Evolutionary conservation across 345 rosid species (phyloP).

Genomic region (Pistacia atlantica): DNA sequence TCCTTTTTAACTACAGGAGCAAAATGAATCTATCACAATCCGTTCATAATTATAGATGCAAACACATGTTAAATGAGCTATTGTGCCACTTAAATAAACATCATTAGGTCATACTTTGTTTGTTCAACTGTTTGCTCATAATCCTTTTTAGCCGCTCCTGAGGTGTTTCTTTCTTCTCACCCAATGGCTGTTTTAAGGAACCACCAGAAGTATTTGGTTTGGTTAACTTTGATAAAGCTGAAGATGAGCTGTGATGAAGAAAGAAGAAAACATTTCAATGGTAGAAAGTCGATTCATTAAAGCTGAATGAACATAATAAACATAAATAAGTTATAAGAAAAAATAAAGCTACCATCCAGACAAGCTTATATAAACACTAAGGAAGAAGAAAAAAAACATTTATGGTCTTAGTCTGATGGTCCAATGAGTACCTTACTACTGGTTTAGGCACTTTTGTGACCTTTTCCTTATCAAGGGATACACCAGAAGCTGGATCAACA

Average conservation of each 20-base stretch:
- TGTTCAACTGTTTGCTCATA: slow-evolving; percentile 88
- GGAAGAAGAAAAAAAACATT: background rate
- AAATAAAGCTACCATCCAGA: background rate
- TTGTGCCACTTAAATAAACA: slow-evolving; percentile 6
- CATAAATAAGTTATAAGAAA: background rate
- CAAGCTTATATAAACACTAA: background rate
- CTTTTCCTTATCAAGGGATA: slow-evolving; percentile 81
- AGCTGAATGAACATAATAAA: background rate
- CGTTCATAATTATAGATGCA: background rate
- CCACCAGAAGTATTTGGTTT: slow-evolving; percentile 58
- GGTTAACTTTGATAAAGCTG: slow-evolving; percentile 80
- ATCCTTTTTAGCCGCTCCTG: slow-evolving; percentile 98
- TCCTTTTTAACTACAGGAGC: slow-evolving; percentile 83
- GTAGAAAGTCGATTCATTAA: background rate
- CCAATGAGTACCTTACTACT: slow-evolving; percentile 50
- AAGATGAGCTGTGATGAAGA: slow-evolving; percentile 50
- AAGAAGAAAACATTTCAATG: slow-evolving; percentile 4
- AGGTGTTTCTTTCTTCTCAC: slow-evolving; percentile 92
- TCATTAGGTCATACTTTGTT: slow-evolving; percentile 66
- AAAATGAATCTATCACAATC: background rate
- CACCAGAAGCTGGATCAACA: slow-evolving; percentile 97
- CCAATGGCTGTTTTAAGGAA: slow-evolving; percentile 56
- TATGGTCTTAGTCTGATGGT: slow-evolving; percentile 2
- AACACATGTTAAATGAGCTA: background rate
- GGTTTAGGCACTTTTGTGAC: slow-evolving; percentile 50